These are phyloP conservation scores for Epicoccum sorghinum DNA, from an alignment of 2,329 filamentous ascomycete species.

Conservation along the genomic window DNA sequence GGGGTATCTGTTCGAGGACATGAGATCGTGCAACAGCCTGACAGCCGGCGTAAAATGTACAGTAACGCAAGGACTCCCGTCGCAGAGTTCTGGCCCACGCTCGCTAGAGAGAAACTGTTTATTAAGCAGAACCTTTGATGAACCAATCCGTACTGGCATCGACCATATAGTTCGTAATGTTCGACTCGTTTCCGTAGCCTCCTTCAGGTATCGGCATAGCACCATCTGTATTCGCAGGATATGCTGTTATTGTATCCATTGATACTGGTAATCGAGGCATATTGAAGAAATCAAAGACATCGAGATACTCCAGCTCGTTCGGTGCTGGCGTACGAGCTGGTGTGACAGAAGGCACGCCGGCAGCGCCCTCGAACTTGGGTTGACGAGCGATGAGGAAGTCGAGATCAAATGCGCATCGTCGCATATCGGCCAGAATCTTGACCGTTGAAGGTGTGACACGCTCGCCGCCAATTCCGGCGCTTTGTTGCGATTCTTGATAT, in stretches of 20 bases:
- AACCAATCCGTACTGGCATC: conserved; percentile 77
- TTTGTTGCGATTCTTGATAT: conserved; percentile 76
- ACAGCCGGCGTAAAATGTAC: conserved; percentile 5
- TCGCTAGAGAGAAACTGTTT: neutral
- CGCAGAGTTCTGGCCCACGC: neutral
- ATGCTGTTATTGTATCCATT: conserved; percentile 38
- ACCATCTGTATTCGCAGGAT: conserved; percentile 34
- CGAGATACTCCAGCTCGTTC: conserved; percentile 87
- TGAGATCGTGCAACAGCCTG: conserved; percentile 1
- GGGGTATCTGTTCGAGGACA: conserved; percentile 18
- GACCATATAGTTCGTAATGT: conserved; percentile 79
- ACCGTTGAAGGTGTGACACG: conserved; percentile 81
- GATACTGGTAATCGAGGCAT: conserved; percentile 71
- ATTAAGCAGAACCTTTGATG: conserved; percentile 43
- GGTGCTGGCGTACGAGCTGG: conserved; percentile 73
- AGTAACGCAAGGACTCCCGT: neutral
- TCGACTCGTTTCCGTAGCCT: conserved; percentile 66
- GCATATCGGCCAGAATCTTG: conserved; percentile 88
- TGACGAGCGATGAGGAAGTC: conserved; percentile 89
- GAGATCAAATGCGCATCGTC: conserved; percentile 85
- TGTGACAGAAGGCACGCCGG: conserved; percentile 52
- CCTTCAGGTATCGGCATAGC: conserved; percentile 35
- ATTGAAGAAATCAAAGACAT: conserved; percentile 96
- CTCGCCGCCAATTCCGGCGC: conserved; percentile 65
- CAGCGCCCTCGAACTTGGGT: conserved; percentile 53